Conservation (phyloP, 768 basidiomycete genomes). For the Cystofilobasidium bisporidii region DNA sequence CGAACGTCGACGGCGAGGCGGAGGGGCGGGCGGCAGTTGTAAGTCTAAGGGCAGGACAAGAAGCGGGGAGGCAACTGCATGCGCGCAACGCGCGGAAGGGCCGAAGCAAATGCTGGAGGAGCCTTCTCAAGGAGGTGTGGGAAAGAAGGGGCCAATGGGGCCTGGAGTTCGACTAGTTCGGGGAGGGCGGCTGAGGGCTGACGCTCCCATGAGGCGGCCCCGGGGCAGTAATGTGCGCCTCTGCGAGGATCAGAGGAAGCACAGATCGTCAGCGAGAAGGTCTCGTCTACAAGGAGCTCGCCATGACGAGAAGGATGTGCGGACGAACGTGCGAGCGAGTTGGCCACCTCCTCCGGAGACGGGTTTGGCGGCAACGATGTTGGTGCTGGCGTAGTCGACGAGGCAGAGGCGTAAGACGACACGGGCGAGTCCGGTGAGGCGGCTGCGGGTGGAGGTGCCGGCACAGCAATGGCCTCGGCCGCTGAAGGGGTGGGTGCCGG, state of each 20-base stretch:
- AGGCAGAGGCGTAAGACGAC: background rate
- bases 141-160: background rate
- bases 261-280: background rate
- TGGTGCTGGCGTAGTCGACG: background rate
- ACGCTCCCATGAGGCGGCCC: conserved; percentile 14
- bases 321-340: background rate
- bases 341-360: background rate
- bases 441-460: background rate
- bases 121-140: too few relatives aligned
- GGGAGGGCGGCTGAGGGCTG: background rate
- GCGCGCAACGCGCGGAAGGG: too few relatives aligned
- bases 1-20: too few relatives aligned
- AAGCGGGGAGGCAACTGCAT: too few relatives aligned
- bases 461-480: background rate
- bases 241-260: background rate
- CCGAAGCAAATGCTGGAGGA: too few relatives aligned
- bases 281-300: background rate
- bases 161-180: too few relatives aligned
- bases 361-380: background rate
- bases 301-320: background rate
- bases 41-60: too few relatives aligned
- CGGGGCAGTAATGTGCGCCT: conserved; percentile 19
- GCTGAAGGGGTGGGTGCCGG: background rate
- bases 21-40: too few relatives aligned
- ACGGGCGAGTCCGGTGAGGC: background rate